Evolutionary conservation across 2,329 filamentous ascomycete species (phyloP), one percentile per base, ranked within the genome.

Genomic region (Dichotomopilus funicola): DNA sequence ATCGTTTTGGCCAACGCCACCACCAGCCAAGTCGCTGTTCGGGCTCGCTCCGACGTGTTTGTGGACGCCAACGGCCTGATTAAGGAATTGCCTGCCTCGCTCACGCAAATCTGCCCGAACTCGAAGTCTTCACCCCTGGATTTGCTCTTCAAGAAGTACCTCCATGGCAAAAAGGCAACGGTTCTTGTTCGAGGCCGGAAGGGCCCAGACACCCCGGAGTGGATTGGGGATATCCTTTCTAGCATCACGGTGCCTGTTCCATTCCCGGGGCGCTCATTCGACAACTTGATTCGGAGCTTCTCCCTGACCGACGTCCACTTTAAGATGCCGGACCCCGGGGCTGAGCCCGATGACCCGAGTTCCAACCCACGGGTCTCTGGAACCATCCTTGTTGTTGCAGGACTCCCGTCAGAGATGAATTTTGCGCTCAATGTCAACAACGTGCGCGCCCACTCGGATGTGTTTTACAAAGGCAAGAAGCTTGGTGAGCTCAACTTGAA

Each of bases 231-330:
- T 51, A 78, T 99, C 27, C 75, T 97, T 40, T 84, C 85, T 46
- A 90, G 88, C 62, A 81, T 97, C 51, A 91, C 86, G 0, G 78
- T 97, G 0, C 91, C 91, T 3, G 75, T 97, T 6, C 87, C 90
- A 5, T 88, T 97, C 59, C 89, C 90, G 0, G 90, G 90, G 5
- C 83, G 85, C 56, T 85, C 85, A 0, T 86, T 96, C 64, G 90
- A 91, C 61, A 85, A 88, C 61, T 74, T 96, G 12, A 87, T 99
- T 67, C 87, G 86, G 63, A 92, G 94, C 63, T 96, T 97, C 67
- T 88, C 90, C 27, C 75, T 97, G 61, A 83, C 85, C 1, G 82
- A 96, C 66, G 89, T 95, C 42, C 84, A 95, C 64, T 96, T 99
- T 69, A 83, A 82, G 49, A 74, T 99, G 46, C 94, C 94, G 0